Evolutionary conservation across 1,284 basidiomycete genomes (phyloP).

Genomic region (Inonotus hispidus): DNA sequence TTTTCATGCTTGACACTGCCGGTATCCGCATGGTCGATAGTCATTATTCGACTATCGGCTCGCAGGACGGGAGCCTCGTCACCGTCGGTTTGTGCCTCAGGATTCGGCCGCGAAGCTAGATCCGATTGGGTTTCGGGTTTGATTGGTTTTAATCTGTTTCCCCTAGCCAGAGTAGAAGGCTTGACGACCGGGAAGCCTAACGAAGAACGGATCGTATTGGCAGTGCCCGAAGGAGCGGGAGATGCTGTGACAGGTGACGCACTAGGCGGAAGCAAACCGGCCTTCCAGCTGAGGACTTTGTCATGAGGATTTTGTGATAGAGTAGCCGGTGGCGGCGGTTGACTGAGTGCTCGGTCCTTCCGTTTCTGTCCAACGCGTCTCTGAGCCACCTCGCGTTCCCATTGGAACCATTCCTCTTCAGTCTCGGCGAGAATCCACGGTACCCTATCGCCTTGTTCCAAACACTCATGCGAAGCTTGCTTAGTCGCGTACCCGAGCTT

Average conservation of each 20-base stretch:
- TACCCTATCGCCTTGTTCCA: constrained; percentile 8
- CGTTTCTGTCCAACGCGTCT: constrained; percentile 10
- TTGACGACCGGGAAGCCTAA: constrained; percentile 19
- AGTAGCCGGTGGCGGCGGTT: neutral
- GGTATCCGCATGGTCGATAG: neutral
- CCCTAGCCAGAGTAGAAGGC: constrained; percentile 8
- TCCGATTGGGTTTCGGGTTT: neutral
- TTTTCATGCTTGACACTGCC: neutral
- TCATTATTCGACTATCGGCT: neutral
- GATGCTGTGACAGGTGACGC: neutral
- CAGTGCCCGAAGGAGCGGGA: neutral
- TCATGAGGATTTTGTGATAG: constrained; percentile 8
- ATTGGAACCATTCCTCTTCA: constrained; percentile 23
- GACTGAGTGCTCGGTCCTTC: constrained; percentile 7
- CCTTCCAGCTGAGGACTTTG: constrained; percentile 17
- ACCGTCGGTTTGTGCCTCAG: neutral
- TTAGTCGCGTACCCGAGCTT: constrained; percentile 16
- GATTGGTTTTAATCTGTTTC: neutral
- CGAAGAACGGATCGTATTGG: neutral
- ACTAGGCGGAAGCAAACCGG: constrained; percentile 2
- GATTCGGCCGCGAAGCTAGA: neutral
- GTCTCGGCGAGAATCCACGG: constrained; percentile 20
- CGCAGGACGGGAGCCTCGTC: neutral
- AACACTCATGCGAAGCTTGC: constrained; percentile 1
- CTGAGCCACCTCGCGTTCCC: constrained; percentile 18